Conservation (phyloP, 2,329 filamentous ascomycete genomes). For the Verticillium nubilum region DNA sequence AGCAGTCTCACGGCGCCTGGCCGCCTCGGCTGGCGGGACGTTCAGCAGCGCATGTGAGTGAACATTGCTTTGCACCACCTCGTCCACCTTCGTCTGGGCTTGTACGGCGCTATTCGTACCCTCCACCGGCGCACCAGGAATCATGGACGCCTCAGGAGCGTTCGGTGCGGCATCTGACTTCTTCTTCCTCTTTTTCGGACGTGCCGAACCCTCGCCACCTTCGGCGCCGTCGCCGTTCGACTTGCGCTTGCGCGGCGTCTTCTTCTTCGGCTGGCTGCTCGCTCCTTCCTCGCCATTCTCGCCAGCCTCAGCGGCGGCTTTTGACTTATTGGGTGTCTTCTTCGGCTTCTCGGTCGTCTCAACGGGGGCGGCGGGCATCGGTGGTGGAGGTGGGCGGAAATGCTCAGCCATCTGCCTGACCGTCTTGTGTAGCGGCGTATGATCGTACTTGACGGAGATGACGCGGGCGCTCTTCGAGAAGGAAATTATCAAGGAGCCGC, state of each 20-base stretch:
- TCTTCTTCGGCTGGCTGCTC: slow-evolving; percentile 18
- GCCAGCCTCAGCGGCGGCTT: slow-evolving; percentile 5
- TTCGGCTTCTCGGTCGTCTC: slow-evolving; percentile 17
- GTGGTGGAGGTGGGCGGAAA: slow-evolving; percentile 38
- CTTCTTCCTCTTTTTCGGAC: slow-evolving; percentile 1
- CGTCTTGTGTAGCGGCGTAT: slow-evolving; percentile 51
- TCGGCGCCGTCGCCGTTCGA: slow-evolving; percentile 4
- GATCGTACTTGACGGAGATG: slow-evolving; percentile 49
- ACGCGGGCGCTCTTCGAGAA: slow-evolving; percentile 42
- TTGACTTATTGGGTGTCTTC: slow-evolving; percentile 19
- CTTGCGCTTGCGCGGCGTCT: slow-evolving; percentile 20
- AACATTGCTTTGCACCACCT: slow-evolving; percentile 11
- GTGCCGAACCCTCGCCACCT: neutral
- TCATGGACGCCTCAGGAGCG: neutral
- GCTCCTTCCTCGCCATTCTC: slow-evolving; percentile 10
- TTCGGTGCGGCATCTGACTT: slow-evolving; percentile 1
- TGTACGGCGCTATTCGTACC: neutral
- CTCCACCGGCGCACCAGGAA: neutral
- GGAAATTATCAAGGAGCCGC: slow-evolving; percentile 42
- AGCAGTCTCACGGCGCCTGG: slow-evolving; percentile 43
- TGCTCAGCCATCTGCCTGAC: slow-evolving; percentile 43
- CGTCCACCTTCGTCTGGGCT: slow-evolving; percentile 6
- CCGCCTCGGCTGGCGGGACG: slow-evolving; percentile 38
- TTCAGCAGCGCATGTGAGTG: slow-evolving; percentile 10
- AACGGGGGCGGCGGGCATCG: slow-evolving; percentile 15